A percentile compares a stretch with the other conserved stretches of the same genome.
Conservation (phyloP, 2,329 filamentous ascomycete species). For the Fusarium graminum region DNA sequence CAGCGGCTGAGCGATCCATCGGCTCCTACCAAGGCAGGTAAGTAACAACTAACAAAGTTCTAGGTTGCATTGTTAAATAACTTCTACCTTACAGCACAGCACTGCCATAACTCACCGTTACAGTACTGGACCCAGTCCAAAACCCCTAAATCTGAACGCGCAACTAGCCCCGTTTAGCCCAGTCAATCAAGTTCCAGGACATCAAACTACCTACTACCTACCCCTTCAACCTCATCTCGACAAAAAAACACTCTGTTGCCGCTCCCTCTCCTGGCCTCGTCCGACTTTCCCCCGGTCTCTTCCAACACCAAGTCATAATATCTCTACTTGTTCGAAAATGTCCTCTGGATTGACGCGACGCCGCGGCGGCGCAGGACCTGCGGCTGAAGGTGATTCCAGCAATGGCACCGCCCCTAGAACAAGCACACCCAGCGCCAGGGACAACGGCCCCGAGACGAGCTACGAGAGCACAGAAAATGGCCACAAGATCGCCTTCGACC, state of each 20-base stretch:
- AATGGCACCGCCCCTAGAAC: constrained; percentile 66
- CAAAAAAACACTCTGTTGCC: constrained; percentile 32
- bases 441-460: constrained; percentile 77
- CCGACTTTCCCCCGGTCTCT: constrained; percentile 17
- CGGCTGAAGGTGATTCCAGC: constrained; percentile 69
- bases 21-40: constrained; percentile 11
- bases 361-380: constrained; percentile 74
- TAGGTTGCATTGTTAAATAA: background rate
- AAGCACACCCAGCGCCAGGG: constrained; percentile 67
- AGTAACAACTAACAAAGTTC: constrained; percentile 22
- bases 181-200: constrained; percentile 44
- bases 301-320: constrained; percentile 20
- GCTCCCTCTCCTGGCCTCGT: constrained; percentile 17
- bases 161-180: constrained; percentile 48
- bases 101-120: background rate
- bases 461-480: constrained; percentile 95
- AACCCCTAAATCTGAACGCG: constrained; percentile 50
- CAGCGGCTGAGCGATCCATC: constrained; percentile 23
- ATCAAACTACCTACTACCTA: constrained; percentile 39
- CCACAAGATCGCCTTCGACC: constrained; percentile 98
- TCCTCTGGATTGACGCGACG: constrained; percentile 71
- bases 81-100: background rate
- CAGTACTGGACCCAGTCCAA: constrained; percentile 33
- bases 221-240: constrained; percentile 48
- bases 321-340: constrained; percentile 39